A percentile compares a stretch with the other conserved stretches of the same genome.
phyloP scores from a whole-genome alignment of 2,329 filamentous ascomycete species.

The Clarireedia sp. region DNA sequence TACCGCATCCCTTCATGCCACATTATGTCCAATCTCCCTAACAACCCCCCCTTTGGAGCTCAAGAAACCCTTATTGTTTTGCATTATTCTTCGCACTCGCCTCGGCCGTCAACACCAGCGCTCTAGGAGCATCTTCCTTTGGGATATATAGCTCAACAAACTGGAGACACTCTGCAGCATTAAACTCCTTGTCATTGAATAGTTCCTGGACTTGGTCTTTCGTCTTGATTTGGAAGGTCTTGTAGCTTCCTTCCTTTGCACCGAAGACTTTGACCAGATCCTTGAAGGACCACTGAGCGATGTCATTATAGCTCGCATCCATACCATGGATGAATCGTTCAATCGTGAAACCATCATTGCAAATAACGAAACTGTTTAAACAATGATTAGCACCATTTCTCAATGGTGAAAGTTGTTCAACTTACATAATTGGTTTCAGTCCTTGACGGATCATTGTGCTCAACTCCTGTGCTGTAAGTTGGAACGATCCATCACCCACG shows the following conservation, averaged over 20 bases:
- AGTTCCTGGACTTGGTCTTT: slow-evolving; percentile 60
- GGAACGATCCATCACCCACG: slow-evolving; percentile 82
- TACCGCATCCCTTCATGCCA: not conserved
- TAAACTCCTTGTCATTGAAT: slow-evolving; percentile 57
- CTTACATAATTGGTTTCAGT: slow-evolving; percentile 69
- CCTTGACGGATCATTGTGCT: slow-evolving; percentile 73
- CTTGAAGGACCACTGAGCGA: slow-evolving; percentile 66
- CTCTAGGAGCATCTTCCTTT: slow-evolving; percentile 66
- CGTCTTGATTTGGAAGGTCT: slow-evolving; percentile 61
- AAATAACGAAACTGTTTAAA: slow-evolving; percentile 63
- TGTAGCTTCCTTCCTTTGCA: slow-evolving; percentile 45
- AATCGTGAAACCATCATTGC: slow-evolving; percentile 84
- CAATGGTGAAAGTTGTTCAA: slow-evolving; percentile 10
- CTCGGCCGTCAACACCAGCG: slow-evolving; percentile 61
- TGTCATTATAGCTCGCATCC: slow-evolving; percentile 74
- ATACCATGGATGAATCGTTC: slow-evolving; percentile 83
- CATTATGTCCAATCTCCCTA: not conserved
- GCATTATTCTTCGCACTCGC: slow-evolving; percentile 63
- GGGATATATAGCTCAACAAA: slow-evolving; percentile 80
- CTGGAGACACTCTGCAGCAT: slow-evolving; percentile 46
- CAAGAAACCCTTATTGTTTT: slow-evolving; percentile 22
- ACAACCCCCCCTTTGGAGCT: not conserved
- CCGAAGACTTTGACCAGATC: slow-evolving; percentile 62
- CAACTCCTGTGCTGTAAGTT: slow-evolving; percentile 76
- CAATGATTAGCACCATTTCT: not conserved